phyloP scores from a whole-genome alignment of 139 green algal genomes.

The Chloropicon primus region DNA sequence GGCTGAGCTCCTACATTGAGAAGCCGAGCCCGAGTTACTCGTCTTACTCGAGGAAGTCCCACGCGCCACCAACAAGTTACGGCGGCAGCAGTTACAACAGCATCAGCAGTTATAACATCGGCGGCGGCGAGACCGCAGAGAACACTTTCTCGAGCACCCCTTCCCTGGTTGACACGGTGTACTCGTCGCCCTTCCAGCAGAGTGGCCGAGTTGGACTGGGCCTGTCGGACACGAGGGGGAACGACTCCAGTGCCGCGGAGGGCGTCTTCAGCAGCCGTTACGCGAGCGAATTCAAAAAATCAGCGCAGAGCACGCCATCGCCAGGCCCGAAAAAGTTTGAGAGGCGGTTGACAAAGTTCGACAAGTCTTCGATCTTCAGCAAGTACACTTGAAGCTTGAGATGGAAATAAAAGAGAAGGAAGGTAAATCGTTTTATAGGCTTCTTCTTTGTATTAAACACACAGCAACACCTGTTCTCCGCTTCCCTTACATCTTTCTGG shows the following conservation, averaged over 20 bases:
- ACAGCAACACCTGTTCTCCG: no score
- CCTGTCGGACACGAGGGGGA: neutral
- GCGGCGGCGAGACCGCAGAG: no score
- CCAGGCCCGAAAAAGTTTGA: neutral
- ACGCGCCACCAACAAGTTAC: no score
- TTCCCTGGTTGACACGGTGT: neutral
- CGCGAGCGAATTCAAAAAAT: neutral
- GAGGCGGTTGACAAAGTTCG: neutral
- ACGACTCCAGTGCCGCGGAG: no score
- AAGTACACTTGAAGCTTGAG: neutral
- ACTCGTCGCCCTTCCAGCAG: neutral
- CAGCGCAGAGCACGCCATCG: neutral
- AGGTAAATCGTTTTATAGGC: neutral
- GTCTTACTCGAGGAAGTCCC: neutral
- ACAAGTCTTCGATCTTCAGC: neutral
- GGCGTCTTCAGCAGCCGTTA: no score
- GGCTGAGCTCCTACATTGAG: neutral
- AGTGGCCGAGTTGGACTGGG: neutral
- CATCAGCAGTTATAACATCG: no score
- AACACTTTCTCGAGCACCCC: no score
- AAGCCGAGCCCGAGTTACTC: neutral
- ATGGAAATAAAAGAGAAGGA: neutral
- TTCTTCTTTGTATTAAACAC: neutral
- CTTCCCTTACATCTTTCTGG: no score
- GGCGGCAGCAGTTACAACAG: no score